phyloP scores from a whole-genome alignment of 805 yeast species.

The Pichia scutulata region DNA sequence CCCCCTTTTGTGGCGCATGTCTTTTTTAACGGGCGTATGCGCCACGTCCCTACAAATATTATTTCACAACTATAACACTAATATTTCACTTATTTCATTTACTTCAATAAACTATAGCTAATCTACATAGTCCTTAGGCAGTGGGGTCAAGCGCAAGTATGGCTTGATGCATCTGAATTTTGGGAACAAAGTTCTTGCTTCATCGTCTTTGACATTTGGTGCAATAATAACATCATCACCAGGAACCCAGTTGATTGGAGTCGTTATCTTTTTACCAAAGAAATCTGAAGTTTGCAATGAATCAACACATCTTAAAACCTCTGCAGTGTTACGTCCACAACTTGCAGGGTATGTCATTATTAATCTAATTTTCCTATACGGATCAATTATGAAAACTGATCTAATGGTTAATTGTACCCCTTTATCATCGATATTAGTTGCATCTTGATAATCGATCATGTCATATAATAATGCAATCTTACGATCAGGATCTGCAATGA shows the following conservation, averaged over 20 bases:
- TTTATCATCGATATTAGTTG: slow-evolving; percentile 55
- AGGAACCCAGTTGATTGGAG: slow-evolving; percentile 64
- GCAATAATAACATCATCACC: slow-evolving; percentile 72
- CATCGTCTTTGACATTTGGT: slow-evolving; percentile 53
- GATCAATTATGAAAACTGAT: slow-evolving; percentile 56
- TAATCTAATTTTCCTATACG: slow-evolving; percentile 53
- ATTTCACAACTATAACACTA: too few species aligned
- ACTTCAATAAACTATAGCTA: background rate
- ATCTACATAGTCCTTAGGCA: slow-evolving; percentile 12
- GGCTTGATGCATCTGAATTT: slow-evolving; percentile 55
- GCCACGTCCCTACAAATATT: background rate
- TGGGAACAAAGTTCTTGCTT: slow-evolving; percentile 54
- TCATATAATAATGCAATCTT: slow-evolving; percentile 56
- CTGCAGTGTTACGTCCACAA: slow-evolving; percentile 71
- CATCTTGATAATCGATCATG: slow-evolving; percentile 67
- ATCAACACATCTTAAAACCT: slow-evolving; percentile 61
- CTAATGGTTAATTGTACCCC: slow-evolving; percentile 63
- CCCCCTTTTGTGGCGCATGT: too few species aligned
- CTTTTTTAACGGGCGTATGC: too few species aligned
- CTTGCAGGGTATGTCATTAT: slow-evolving; percentile 65
- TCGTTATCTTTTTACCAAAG: slow-evolving; percentile 42
- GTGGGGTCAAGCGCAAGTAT: slow-evolving; percentile 50
- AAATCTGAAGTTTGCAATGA: slow-evolving; percentile 60
- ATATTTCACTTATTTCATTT: too few species aligned
- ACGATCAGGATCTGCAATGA: slow-evolving; percentile 58